phyloP scores from a whole-genome alignment of 108 stramenopile genomes.

The Thalassiosira profunda region DNA sequence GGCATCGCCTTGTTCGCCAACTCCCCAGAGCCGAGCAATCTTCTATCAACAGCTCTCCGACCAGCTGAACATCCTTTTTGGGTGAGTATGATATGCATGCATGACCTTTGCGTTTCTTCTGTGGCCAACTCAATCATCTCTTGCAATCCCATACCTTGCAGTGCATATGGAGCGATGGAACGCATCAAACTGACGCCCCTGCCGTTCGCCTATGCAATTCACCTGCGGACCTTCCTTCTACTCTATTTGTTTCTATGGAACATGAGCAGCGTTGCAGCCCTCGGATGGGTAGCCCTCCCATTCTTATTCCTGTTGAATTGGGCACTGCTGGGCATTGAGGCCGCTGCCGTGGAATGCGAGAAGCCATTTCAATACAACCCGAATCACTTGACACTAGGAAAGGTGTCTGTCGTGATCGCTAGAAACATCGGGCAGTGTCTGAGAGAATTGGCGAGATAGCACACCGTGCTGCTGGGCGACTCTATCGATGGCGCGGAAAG shows the following conservation, averaged over 20 bases:
- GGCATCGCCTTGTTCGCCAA: not conserved
- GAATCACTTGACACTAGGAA: conserved; percentile 52
- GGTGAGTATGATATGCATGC: too few species aligned
- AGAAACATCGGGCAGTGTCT: conserved; percentile 34
- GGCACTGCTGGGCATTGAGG: conserved; percentile 50
- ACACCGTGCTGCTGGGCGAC: too few species aligned
- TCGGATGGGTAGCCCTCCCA: conserved; percentile 52
- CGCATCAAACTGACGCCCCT: conserved; percentile 76
- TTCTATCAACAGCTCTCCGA: conserved; percentile 44
- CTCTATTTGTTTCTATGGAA: conserved; percentile 61
- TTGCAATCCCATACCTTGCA: too few species aligned
- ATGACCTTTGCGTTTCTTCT: too few species aligned
- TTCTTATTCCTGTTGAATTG: conserved; percentile 28
- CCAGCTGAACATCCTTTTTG: conserved; percentile 45
- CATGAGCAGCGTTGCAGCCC: conserved; percentile 24
- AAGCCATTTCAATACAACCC: conserved; percentile 33
- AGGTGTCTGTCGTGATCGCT: conserved; percentile 13
- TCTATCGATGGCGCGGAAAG: too few species aligned
- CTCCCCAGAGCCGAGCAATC: conserved; percentile 14
- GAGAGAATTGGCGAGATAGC: too few species aligned
- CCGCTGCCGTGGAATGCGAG: conserved; percentile 54
- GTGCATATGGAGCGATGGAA: conserved; percentile 78
- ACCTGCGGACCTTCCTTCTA: conserved; percentile 72
- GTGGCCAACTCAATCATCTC: too few species aligned
- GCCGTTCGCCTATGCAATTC: conserved; percentile 74